These are phyloP conservation scores for Silybum marianum DNA, from an alignment of 129 eudicot genomes.

Conservation along the genomic window DNA sequence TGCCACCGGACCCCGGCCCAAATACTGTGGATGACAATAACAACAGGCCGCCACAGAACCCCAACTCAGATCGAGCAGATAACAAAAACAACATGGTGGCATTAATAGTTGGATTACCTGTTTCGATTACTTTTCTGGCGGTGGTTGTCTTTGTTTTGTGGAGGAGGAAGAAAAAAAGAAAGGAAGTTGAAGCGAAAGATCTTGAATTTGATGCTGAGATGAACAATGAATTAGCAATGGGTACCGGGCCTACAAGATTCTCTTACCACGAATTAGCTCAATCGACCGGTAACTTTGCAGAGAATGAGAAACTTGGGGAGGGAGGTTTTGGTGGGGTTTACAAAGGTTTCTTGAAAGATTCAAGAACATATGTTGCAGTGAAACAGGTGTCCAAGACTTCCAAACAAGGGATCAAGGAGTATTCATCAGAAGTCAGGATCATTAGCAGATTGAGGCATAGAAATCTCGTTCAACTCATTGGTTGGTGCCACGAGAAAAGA, in stretches of 20 bases:
- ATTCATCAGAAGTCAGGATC: constrained; percentile 2
- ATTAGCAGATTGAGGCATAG: too few relatives aligned
- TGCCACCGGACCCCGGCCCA: background rate
- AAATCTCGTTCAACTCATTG: too few relatives aligned
- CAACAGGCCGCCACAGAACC: too few relatives aligned
- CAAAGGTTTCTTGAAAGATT: constrained; percentile 28
- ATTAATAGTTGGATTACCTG: constrained; percentile 7
- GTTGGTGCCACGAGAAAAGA: background rate
- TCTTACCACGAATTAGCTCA: constrained; percentile 25
- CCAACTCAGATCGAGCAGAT: background rate
- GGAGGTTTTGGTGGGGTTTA: too few relatives aligned
- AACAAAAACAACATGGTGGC: constrained; percentile 19
- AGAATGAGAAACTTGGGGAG: constrained; percentile 37
- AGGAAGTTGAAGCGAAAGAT: background rate
- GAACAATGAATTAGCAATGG: constrained; percentile 30
- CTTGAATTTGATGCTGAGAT: background rate
- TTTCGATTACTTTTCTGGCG: background rate
- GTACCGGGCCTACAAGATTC: constrained; percentile 28
- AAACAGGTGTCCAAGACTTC: background rate
- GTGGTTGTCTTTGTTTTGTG: constrained; percentile 7
- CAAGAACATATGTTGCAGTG: constrained; percentile 18
- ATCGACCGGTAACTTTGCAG: constrained; percentile 30
- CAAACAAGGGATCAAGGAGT: constrained; percentile 24
- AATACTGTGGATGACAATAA: background rate
- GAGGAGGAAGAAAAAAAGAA: constrained; percentile 3